Percentiles rank a stretch among this genome's conserved stretches.
These are phyloP conservation scores for Hanseniaspora singularis DNA, from an alignment of 805 yeast genomes.

Conservation along the genomic window DNA sequence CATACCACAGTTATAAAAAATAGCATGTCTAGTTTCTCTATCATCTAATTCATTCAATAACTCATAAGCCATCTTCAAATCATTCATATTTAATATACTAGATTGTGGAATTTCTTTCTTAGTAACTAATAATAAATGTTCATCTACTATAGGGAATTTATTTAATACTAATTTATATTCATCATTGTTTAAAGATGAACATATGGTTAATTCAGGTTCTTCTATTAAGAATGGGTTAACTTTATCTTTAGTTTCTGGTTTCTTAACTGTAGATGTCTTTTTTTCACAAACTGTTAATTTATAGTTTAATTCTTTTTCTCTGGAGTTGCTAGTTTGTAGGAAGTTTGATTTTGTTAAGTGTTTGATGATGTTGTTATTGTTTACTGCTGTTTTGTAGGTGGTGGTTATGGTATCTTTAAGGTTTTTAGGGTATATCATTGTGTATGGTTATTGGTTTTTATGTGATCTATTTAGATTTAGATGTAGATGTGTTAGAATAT, in stretches of 20 bases:
- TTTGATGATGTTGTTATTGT: constrained; percentile 37
- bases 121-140: constrained; percentile 71
- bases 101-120: constrained; percentile 60
- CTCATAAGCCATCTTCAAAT: constrained; percentile 47
- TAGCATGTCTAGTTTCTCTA: constrained; percentile 43
- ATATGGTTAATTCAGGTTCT: constrained; percentile 59
- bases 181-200: constrained; percentile 36
- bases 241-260: constrained; percentile 31
- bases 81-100: constrained; percentile 59
- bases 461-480: too few relatives aligned
- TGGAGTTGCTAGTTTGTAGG: constrained; percentile 25
- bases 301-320: constrained; percentile 28
- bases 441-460: too few relatives aligned
- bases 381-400: constrained; percentile 40
- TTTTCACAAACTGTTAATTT: constrained; percentile 18
- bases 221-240: constrained; percentile 70
- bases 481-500: too few relatives aligned
- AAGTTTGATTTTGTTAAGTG: constrained; percentile 35
- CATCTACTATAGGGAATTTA: constrained; percentile 73
- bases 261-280: constrained; percentile 16
- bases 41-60: constrained; percentile 41
- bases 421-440: constrained; percentile 29
- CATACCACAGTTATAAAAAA: constrained; percentile 81
- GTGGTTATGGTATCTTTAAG: constrained; percentile 29
- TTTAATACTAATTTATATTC: constrained; percentile 60